A percentile compares a stretch with the other conserved stretches of the same genome.
Evolutionary conservation across 805 yeast species (phyloP).

Genomic region (Wickerhamiella brachini): DNA sequence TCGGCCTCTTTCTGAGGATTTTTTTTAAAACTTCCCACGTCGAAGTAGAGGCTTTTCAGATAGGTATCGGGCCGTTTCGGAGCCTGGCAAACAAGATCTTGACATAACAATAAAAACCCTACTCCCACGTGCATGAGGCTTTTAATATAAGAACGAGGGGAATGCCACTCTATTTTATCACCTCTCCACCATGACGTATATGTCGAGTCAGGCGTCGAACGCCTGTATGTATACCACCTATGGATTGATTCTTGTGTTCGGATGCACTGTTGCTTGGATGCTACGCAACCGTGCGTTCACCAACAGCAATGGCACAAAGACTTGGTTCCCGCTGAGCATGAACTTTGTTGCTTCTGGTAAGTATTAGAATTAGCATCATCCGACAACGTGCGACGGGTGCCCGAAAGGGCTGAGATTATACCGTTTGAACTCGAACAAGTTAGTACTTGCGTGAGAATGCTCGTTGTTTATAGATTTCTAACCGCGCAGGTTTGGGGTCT

Average conservation of each 20-base stretch:
- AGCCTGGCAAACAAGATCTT: no score
- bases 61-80: no score
- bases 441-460: constrained; percentile 70
- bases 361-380: constrained; percentile 2
- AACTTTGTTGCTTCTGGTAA: constrained; percentile 81
- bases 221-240: constrained; percentile 53
- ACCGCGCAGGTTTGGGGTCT: constrained; percentile 58
- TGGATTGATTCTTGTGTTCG: constrained; percentile 39
- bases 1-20: no score
- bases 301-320: constrained; percentile 65
- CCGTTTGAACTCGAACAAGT: constrained; percentile 74
- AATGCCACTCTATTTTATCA: no score
- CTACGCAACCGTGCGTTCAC: constrained; percentile 30
- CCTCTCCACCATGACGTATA: constrained; percentile 5
- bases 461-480: constrained; percentile 15
- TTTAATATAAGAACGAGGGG: no score
- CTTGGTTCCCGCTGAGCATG: constrained; percentile 69
- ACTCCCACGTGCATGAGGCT: not conserved
- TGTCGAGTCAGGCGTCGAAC: constrained; percentile 43
- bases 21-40: not conserved
- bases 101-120: not conserved
- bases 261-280: constrained; percentile 49
- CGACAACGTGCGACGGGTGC: constrained; percentile 18
- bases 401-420: constrained; percentile 47
- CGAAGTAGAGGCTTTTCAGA: no score